Conservation (phyloP, 352 stramenopile genomes). For the Peronosclerospora sorghi region DNA sequence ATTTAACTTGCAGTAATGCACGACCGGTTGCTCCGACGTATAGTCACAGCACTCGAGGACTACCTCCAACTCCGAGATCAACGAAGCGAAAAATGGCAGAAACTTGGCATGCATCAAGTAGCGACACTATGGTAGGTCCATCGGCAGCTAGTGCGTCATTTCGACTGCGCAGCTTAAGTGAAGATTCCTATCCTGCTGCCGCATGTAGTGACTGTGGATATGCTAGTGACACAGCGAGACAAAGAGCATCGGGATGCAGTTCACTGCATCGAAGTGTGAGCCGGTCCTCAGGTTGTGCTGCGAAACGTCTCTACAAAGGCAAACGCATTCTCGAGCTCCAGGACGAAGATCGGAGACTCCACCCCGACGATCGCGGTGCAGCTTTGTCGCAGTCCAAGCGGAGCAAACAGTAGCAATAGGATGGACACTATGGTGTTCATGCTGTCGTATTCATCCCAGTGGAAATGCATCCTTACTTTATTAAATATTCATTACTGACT, state of each 20-base stretch:
- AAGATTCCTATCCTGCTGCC: slow-evolving; percentile 16
- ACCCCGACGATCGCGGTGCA: slow-evolving; percentile 34
- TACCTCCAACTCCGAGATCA: slow-evolving; percentile 14
- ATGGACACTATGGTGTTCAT: too few species aligned
- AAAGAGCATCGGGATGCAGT: slow-evolving; percentile 9
- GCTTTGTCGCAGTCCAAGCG: slow-evolving; percentile 53
- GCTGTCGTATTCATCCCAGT: too few species aligned
- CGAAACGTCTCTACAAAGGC: slow-evolving; percentile 36
- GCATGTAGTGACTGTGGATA: slow-evolving; percentile 22
- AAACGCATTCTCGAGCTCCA: slow-evolving; percentile 70
- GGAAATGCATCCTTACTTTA: too few species aligned
- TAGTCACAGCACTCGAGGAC: slow-evolving; percentile 2
- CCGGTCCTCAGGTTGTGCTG: slow-evolving; percentile 21
- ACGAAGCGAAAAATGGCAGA: slow-evolving; percentile 19
- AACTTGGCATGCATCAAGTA: slow-evolving; percentile 16
- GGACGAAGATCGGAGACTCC: slow-evolving; percentile 61
- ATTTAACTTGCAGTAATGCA: slow-evolving; percentile 15
- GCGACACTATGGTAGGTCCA: slow-evolving; percentile 13
- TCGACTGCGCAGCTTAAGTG: slow-evolving; percentile 28
- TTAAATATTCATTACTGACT: too few species aligned
- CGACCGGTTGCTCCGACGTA: slow-evolving; percentile 7
- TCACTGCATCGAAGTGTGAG: slow-evolving; percentile 28
- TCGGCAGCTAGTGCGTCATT: slow-evolving; percentile 8
- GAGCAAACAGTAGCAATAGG: slow-evolving; percentile 27
- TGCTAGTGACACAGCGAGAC: slow-evolving; percentile 15